Percentiles rank a stretch among this genome's conserved stretches.
Evolutionary conservation across 495 filamentous ascomycete genomes (phyloP).

Genomic region (Amorphotheca resinae): DNA sequence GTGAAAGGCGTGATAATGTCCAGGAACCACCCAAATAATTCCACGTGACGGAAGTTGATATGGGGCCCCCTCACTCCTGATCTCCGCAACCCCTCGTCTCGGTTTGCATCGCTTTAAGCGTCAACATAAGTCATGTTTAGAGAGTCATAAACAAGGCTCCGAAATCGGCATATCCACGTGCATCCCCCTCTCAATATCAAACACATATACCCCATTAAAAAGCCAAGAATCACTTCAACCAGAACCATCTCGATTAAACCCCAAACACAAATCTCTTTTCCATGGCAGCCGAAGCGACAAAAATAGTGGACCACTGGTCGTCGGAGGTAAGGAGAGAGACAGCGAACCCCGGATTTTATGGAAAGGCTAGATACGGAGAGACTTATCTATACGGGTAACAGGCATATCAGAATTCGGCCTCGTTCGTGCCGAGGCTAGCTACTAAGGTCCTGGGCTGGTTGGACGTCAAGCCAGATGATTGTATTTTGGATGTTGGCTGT

Average conservation of each 20-base stretch:
- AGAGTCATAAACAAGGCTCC: slow-evolving; percentile 4
- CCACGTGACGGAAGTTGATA: too few species aligned
- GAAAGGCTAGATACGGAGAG: too few species aligned
- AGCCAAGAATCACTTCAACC: too few species aligned
- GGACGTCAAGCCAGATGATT: slow-evolving; percentile 44
- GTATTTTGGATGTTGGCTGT: slow-evolving; percentile 62
- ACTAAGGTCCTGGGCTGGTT: slow-evolving; percentile 53
- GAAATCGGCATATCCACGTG: slow-evolving; percentile 1
- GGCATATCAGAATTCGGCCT: slow-evolving; percentile 51
- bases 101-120: too few species aligned
- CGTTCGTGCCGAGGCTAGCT: slow-evolving; percentile 62
- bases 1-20: too few species aligned
- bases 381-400: too few species aligned
- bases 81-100: too few species aligned
- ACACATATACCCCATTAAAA: neutral
- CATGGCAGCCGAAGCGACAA: slow-evolving; percentile 1
- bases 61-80: too few species aligned
- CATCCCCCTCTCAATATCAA: neutral
- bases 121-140: too few species aligned
- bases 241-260: neutral
- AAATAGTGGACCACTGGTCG: slow-evolving; percentile 42
- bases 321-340: slow-evolving; percentile 37
- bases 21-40: too few species aligned
- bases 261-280: neutral
- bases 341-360: too few species aligned